A percentile compares a stretch with the other conserved stretches of the same genome.
phyloP scores from a whole-genome alignment of 345 rosid genomes.

The Salix purpurea region DNA sequence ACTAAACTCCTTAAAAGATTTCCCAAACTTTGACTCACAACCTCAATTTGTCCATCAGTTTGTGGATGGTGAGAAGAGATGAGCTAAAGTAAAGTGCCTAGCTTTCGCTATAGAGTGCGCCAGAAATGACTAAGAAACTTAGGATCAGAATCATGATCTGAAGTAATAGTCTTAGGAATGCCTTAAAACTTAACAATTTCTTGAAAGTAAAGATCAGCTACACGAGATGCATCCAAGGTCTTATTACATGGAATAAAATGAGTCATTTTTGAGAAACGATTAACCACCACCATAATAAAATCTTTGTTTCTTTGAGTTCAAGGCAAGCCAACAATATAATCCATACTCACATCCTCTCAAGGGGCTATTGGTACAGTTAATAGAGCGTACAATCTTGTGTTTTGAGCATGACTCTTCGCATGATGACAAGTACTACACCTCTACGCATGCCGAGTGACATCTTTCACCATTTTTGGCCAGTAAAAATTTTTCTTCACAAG shows the following conservation, averaged over 20 bases:
- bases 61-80: no score
- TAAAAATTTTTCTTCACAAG: not conserved
- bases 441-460: not conserved
- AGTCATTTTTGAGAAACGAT: conserved; percentile 1
- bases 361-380: not conserved
- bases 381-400: not conserved
- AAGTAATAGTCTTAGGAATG: no score
- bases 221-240: not conserved
- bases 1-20: no score
- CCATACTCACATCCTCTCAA: conserved; percentile 4
- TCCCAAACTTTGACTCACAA: no score
- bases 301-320: not conserved
- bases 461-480: not conserved
- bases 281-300: not conserved
- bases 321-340: not conserved
- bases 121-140: no score
- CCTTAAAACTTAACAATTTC: not conserved
- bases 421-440: not conserved
- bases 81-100: no score
- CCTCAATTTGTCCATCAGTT: no score
- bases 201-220: not conserved
- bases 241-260: not conserved
- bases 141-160: no score
- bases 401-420: not conserved
- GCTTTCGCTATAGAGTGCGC: no score